These are phyloP conservation scores for Dunaliella salina DNA, from an alignment of 163 green algal species.

Conservation along the genomic window DNA sequence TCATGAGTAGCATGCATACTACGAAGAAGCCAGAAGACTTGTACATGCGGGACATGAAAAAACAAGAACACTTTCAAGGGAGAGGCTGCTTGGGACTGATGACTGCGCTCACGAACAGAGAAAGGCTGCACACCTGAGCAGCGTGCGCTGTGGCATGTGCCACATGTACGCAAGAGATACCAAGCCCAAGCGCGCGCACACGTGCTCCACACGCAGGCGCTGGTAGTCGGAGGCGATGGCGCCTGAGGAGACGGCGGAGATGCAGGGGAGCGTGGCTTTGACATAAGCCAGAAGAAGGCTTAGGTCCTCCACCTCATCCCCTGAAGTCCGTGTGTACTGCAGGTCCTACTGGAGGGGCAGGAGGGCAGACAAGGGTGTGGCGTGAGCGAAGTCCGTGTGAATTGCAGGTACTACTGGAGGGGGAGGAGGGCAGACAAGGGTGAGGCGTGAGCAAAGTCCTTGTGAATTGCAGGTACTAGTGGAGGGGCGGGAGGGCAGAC, in stretches of 20 bases:
- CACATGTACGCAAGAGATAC: conserved; percentile 89
- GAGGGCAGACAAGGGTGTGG: too few species aligned
- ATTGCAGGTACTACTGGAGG: too few species aligned
- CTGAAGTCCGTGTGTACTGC: conserved; percentile 61
- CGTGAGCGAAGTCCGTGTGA: too few species aligned
- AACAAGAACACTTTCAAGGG: too few species aligned
- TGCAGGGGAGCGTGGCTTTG: conserved; percentile 41
- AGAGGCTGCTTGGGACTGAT: too few species aligned
- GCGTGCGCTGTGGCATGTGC: conserved; percentile 71
- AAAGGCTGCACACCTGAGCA: conserved; percentile 47
- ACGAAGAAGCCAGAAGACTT: not conserved
- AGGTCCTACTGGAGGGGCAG: conserved; percentile 43
- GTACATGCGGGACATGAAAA: too few species aligned
- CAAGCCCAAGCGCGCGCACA: conserved; percentile 80
- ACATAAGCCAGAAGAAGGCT: conserved; percentile 67
- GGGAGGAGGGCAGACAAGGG: too few species aligned
- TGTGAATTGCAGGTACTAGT: too few species aligned
- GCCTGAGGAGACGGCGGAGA: conserved; percentile 73
- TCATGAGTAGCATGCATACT: not conserved
- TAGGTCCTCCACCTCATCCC: conserved; percentile 96
- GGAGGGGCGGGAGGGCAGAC: too few species aligned
- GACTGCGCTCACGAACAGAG: too few species aligned
- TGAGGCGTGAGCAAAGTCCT: too few species aligned
- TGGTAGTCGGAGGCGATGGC: conserved; percentile 98
- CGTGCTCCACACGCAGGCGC: conserved; percentile 87